phyloP scores from a whole-genome alignment of 108 stramenopile genomes.

The Craspedostauros australis region DNA sequence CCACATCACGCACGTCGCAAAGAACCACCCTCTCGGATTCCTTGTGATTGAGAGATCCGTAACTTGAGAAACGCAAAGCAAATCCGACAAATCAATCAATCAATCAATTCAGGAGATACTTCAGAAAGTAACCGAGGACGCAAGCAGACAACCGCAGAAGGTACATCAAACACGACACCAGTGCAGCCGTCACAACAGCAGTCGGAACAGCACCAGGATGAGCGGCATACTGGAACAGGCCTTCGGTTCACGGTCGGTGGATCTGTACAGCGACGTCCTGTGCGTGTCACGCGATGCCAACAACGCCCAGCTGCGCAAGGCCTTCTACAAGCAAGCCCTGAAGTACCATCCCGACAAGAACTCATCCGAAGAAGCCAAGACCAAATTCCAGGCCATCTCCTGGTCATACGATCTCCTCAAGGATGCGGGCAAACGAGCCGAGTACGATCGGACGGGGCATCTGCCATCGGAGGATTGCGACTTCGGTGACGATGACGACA shows the following conservation, averaged over 20 bases:
- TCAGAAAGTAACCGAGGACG: too few species aligned
- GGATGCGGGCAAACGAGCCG: conserved; percentile 29
- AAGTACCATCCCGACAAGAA: conserved; percentile 77
- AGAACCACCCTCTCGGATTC: too few species aligned
- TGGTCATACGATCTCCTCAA: conserved; percentile 37
- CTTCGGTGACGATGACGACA: conserved; percentile 19
- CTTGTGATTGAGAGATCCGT: too few species aligned
- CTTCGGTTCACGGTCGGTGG: conserved; percentile 48
- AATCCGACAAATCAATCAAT: too few species aligned
- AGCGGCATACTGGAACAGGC: conserved; percentile 52
- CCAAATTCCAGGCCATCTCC: conserved; percentile 50
- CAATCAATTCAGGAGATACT: too few species aligned
- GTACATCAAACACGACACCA: too few species aligned
- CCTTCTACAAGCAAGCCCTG: conserved; percentile 66
- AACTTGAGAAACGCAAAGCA: too few species aligned
- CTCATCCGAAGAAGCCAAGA: conserved; percentile 37
- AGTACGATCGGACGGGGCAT: conserved; percentile 68
- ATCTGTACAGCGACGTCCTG: conserved; percentile 64
- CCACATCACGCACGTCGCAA: too few species aligned
- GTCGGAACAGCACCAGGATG: too few species aligned
- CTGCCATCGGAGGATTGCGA: conserved; percentile 48
- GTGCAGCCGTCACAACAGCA: too few species aligned
- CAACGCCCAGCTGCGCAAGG: conserved; percentile 64
- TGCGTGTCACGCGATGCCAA: conserved; percentile 36
- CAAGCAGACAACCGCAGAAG: too few species aligned